Percentiles rank a stretch among this genome's conserved stretches.
Evolutionary conservation across 1,284 basidiomycete genomes (phyloP).

Genomic region (Ceraceosorus guamensis): DNA sequence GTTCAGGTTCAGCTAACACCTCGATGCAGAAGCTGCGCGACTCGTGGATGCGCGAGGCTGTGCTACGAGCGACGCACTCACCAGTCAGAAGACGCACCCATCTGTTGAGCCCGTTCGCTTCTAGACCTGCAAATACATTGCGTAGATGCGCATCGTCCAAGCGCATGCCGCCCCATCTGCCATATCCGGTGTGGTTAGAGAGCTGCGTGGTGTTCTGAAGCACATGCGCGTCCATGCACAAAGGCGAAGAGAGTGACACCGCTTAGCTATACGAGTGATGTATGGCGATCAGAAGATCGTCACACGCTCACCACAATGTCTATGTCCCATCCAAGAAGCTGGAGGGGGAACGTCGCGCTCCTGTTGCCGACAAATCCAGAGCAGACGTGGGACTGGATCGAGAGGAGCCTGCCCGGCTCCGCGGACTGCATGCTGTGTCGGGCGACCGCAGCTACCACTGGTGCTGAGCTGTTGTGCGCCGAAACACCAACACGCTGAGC

Average conservation of each 20-base stretch:
- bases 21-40: too few species aligned
- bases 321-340: slow-evolving; percentile 90
- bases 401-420: slow-evolving; percentile 47
- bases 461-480: background rate
- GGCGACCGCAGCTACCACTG: background rate
- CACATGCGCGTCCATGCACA: too few species aligned
- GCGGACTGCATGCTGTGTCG: too few species aligned
- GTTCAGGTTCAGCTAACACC: background rate
- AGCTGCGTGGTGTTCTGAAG: slow-evolving; percentile 46
- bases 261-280: too few species aligned
- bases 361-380: slow-evolving; percentile 83
- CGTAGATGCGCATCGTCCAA: slow-evolving; percentile 49
- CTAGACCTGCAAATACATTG: slow-evolving; percentile 45
- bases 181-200: slow-evolving; percentile 82
- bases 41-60: slow-evolving; percentile 48
- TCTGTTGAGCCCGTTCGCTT: slow-evolving; percentile 31
- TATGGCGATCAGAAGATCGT: too few species aligned
- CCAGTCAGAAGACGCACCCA: slow-evolving; percentile 38
- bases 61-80: slow-evolving; percentile 51
- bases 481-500: too few species aligned
- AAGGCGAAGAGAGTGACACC: too few species aligned
- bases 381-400: slow-evolving; percentile 84
- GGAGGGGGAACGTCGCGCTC: slow-evolving; percentile 88
- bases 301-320: too few species aligned
- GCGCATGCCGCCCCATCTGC: slow-evolving; percentile 49